A percentile compares a stretch with the other conserved stretches of the same genome.
phyloP scores from a whole-genome alignment of 2,329 filamentous ascomycete genomes.

The Lojkania enalia region DNA sequence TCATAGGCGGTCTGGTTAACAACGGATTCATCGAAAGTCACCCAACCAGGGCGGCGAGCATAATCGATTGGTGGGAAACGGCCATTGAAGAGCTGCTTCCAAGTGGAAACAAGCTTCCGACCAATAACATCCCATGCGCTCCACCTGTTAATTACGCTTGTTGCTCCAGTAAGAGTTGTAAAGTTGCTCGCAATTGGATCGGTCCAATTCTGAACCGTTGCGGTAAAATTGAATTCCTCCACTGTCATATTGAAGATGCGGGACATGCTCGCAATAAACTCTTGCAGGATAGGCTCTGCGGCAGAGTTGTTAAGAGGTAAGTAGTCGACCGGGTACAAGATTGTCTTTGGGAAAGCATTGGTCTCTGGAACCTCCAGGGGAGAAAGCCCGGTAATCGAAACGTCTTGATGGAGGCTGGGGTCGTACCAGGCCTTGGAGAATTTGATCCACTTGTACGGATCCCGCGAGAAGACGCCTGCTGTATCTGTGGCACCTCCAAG shows the following conservation, averaged over 20 bases:
- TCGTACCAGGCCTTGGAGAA: slow-evolving; percentile 48
- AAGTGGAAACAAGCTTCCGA: slow-evolving; percentile 38
- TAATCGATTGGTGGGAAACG: slow-evolving; percentile 47
- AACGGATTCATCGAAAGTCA: slow-evolving; percentile 27
- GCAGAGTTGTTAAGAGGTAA: slow-evolving; percentile 47
- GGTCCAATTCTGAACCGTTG: slow-evolving; percentile 31
- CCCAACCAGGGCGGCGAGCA: slow-evolving; percentile 38
- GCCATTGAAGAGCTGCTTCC: slow-evolving; percentile 40
- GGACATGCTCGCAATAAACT: slow-evolving; percentile 43
- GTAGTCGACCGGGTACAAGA: slow-evolving; percentile 48
- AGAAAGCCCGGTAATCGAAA: slow-evolving; percentile 44
- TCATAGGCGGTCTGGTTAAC: slow-evolving; percentile 23
- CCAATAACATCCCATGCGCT: slow-evolving; percentile 40
- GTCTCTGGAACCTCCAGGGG: slow-evolving; percentile 41
- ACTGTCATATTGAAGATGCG: slow-evolving; percentile 44
- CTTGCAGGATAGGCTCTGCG: slow-evolving; percentile 44
- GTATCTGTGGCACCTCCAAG: slow-evolving; percentile 30
- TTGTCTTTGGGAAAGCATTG: slow-evolving; percentile 42
- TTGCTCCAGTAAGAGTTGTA: slow-evolving; percentile 33
- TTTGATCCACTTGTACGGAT: slow-evolving; percentile 40
- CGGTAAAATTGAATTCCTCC: slow-evolving; percentile 44
- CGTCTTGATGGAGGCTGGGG: slow-evolving; percentile 38
- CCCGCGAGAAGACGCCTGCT: slow-evolving; percentile 31
- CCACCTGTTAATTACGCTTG: slow-evolving; percentile 37
- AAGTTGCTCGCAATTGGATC: slow-evolving; percentile 35